Base-by-base conservation (phyloP, 345 rosid genomes). In the Linum lewisii region DNA sequence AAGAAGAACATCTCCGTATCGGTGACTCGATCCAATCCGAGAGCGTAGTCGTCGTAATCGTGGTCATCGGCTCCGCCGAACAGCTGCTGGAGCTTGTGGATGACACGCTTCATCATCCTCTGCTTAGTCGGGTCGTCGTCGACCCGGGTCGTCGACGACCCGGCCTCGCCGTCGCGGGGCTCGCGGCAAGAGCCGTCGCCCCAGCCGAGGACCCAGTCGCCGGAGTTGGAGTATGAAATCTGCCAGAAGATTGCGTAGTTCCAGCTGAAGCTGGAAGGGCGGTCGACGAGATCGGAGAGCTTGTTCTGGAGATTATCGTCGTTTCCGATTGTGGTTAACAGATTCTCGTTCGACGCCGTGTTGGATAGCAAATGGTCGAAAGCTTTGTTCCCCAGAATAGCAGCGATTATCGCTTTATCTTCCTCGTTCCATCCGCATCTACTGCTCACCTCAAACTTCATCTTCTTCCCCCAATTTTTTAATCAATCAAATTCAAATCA, bases 181-280 rank as follows among this genome's bases (percentile, higher is more conserved):
- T 93, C 99, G 49, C 99, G 66, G 62, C 97, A 88, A 42, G 81
- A 88, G 65, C 99, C 97, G 62, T 93, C 99, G 37, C 94, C 99
- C 99, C 99, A 93, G n/a, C 94, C 89, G n/a, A 93, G 69, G 37
- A 86, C 90, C 78, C 78, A 81, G 18, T 86, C 93, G 52, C 94
- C 90, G 10, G 97, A 80, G 70, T 82, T 87, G 37, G 92, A 89
- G 75, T 80, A 70, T 16, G 97, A 87, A 57, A 89, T 81, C 57
- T 93, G 99, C 99, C 99, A 93, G 71, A 89, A 84, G 38, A 93
- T 81, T 0, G 99, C 95, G 7, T 89, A 93, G 75, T 85, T 93
- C 99, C 99, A 93, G 74, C 99, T 87, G 62, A 93, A 93, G 77
- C 77, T 84, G 16, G 88, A 81, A 0, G 73, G 61, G 73, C 72